phyloP scores from a whole-genome alignment of 225 moss, liverwort and hornwort genomes.

The Pleurozium schreberi region DNA sequence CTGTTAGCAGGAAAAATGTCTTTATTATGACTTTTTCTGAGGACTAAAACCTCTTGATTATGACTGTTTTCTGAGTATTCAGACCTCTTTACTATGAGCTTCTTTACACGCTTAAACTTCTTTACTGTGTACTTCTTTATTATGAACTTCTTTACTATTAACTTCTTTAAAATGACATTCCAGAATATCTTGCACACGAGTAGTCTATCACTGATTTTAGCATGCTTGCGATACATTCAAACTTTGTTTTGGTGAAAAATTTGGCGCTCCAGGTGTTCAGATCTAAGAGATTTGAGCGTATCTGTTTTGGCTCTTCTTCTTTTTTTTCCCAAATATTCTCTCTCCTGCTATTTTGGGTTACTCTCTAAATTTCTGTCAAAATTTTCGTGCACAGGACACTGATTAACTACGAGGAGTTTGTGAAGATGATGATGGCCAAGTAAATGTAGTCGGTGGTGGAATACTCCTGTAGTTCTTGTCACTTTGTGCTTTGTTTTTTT shows the following conservation, averaged over 20 bases:
- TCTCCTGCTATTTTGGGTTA: not conserved
- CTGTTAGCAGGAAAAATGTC: too few relatives aligned
- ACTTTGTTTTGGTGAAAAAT: not conserved
- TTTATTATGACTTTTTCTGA: not conserved
- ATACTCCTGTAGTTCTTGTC: not conserved
- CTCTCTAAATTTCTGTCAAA: not conserved
- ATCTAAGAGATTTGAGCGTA: not conserved
- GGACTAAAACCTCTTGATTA: too few relatives aligned
- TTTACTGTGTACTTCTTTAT: not conserved
- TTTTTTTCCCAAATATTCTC: not conserved
- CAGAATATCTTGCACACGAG: not conserved
- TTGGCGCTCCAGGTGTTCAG: not conserved
- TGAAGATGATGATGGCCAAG: conserved; percentile 97
- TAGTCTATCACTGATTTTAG: not conserved
- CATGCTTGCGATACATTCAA: not conserved
- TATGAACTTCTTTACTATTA: not conserved
- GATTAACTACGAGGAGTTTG: conserved; percentile 96
- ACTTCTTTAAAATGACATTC: not conserved
- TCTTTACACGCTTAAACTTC: not conserved
- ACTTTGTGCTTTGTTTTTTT: not conserved
- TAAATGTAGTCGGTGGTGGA: not conserved
- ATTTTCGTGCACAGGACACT: conserved; percentile 30
- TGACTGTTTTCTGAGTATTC: not conserved
- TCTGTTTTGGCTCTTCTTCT: not conserved
- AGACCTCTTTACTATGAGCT: not conserved